Percentiles rank a stretch among this genome's conserved stretches.
Evolutionary conservation across 495 filamentous ascomycete genomes (phyloP).

Genomic region (Aspergillus biplanus): DNA sequence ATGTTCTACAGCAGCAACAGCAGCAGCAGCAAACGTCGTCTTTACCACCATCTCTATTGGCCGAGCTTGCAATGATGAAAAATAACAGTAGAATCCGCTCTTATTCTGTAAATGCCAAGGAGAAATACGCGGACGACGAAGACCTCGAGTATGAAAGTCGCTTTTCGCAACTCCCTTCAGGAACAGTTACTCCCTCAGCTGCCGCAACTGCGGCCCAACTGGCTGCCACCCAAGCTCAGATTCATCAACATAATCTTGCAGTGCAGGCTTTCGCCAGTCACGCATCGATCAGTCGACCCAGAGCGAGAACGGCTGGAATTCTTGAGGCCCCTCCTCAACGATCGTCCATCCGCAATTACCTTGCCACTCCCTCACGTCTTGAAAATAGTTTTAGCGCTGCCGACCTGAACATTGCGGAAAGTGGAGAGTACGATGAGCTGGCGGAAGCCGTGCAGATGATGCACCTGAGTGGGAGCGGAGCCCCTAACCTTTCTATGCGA

Average conservation of each 20-base stretch:
- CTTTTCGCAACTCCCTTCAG: slow-evolving; percentile 64
- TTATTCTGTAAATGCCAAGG: slow-evolving; percentile 97
- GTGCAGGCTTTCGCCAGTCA: slow-evolving; percentile 89
- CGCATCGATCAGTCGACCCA: slow-evolving; percentile 77
- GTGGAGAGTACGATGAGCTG: slow-evolving; percentile 71
- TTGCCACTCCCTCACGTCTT: slow-evolving; percentile 75
- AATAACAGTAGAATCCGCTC: slow-evolving; percentile 89
- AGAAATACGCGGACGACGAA: slow-evolving; percentile 93
- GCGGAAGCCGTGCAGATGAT: slow-evolving; percentile 78
- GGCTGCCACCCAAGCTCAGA: slow-evolving; percentile 85
- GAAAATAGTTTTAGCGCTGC: slow-evolving; percentile 82
- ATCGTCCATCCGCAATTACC: slow-evolving; percentile 74
- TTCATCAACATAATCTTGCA: slow-evolving; percentile 89
- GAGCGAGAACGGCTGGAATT: slow-evolving; percentile 88
- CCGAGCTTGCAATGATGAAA: slow-evolving; percentile 75
- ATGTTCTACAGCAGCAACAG: slow-evolving; percentile 55
- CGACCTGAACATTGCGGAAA: slow-evolving; percentile 73
- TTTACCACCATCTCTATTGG: slow-evolving; percentile 70
- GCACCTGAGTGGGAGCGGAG: slow-evolving; percentile 68
- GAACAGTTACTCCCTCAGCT: slow-evolving; percentile 72
- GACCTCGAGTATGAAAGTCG: slow-evolving; percentile 73
- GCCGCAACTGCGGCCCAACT: slow-evolving; percentile 68
- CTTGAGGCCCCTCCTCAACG: slow-evolving; percentile 80
- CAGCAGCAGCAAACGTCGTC: slow-evolving; percentile 62
- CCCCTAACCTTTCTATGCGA: slow-evolving; percentile 56